Percentiles rank a stretch among this genome's conserved stretches.
phyloP scores from a whole-genome alignment of 2,329 filamentous ascomycete genomes.

The Aspergillus nomiae region DNA sequence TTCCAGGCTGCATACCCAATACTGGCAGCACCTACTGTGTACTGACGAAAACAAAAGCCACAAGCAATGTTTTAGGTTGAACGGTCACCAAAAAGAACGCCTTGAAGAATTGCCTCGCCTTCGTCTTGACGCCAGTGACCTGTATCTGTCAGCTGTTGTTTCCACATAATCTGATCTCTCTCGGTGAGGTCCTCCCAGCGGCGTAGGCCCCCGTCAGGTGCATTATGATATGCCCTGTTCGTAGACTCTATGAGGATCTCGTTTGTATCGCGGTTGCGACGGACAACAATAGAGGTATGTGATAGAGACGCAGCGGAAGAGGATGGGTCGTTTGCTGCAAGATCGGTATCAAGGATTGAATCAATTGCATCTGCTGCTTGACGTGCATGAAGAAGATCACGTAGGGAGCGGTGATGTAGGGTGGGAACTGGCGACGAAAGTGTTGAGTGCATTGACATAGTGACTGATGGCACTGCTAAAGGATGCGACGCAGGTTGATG shows the following conservation, averaged over 20 bases:
- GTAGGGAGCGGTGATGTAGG: neutral
- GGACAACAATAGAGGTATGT: slow-evolving; percentile 23
- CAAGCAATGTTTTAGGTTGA: neutral
- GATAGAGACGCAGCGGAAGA: neutral
- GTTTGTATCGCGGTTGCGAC: slow-evolving; percentile 21
- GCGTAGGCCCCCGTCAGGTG: neutral
- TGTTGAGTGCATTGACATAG: neutral
- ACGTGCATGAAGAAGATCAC: slow-evolving; percentile 28
- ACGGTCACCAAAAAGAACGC: slow-evolving; percentile 69
- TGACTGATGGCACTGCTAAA: slow-evolving; percentile 19
- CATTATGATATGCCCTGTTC: neutral
- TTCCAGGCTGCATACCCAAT: neutral
- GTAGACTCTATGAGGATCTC: slow-evolving; percentile 26
- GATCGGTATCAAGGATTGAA: slow-evolving; percentile 11
- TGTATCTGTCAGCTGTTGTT: slow-evolving; percentile 64
- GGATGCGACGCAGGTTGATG: slow-evolving; percentile 28
- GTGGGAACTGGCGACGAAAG: neutral
- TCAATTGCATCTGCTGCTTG: slow-evolving; percentile 12
- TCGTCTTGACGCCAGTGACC: slow-evolving; percentile 80
- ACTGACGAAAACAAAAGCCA: neutral
- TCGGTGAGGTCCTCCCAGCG: slow-evolving; percentile 49
- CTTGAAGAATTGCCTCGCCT: slow-evolving; percentile 74
- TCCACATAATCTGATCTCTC: slow-evolving; percentile 69
- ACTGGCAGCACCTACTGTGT: neutral
- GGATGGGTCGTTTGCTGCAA: neutral